Evolutionary conservation across 176 grass and related monocot species (phyloP).

Genomic region (Juncus effusus): DNA sequence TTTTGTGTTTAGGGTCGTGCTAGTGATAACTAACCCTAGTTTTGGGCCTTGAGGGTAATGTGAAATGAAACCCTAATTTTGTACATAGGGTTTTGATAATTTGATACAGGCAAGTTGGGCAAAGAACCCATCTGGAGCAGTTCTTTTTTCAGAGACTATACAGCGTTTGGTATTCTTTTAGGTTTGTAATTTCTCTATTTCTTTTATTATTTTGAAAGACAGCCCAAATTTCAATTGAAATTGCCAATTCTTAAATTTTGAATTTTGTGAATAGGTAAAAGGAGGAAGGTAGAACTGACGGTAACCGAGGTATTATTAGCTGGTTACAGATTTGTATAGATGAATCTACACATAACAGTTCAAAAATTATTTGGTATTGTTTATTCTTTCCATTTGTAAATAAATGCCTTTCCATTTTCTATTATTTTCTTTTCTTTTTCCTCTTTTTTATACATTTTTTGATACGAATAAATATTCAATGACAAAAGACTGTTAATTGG

Average conservation of each 20-base stretch:
- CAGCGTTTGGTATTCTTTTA: not conserved
- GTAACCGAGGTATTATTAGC: constrained; percentile 10
- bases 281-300: constrained; percentile 4
- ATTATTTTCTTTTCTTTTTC: not conserved
- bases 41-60: constrained; percentile 14
- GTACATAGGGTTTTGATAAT: not conserved
- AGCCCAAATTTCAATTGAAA: not conserved
- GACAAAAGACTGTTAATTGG: not conserved
- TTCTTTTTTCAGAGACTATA: not conserved
- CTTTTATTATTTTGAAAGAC: constrained; percentile 12
- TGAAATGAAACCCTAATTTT: not conserved
- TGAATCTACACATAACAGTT: constrained; percentile 16
- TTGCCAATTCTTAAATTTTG: constrained; percentile 10
- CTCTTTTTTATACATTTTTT: not conserved
- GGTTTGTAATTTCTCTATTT: constrained; percentile 1
- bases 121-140: constrained; percentile 4
- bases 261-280: not conserved
- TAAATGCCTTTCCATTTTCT: constrained; percentile 12
- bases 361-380: constrained; percentile 23
- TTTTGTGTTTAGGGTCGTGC: too few species aligned
- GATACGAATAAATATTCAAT: not conserved
- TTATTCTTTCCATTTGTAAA: constrained; percentile 28
- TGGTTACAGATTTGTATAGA: constrained; percentile 5
- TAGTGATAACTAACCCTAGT: constrained; percentile 11
- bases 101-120: not conserved